Percentiles rank a stretch among this genome's conserved stretches.
These are phyloP conservation scores for Posidonia oceanica DNA, from an alignment of 116 monocot genomes.

Conservation along the genomic window DNA sequence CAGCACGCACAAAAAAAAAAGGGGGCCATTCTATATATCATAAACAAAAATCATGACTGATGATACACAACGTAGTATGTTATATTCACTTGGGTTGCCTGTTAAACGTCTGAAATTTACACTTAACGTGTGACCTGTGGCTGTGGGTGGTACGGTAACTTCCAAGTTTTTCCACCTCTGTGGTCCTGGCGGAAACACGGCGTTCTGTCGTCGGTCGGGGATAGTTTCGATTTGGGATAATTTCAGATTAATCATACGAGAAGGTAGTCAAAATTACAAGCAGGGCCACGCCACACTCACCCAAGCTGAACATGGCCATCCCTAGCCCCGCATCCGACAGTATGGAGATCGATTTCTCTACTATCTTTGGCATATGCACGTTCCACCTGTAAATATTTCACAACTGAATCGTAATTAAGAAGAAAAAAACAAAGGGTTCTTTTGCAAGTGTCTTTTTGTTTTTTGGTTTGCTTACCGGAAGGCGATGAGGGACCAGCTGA, in stretches of 20 bases:
- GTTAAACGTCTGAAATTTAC: too few species aligned
- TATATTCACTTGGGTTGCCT: too few species aligned
- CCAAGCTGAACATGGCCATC: slow-evolving; percentile 92
- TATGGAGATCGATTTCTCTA: slow-evolving; percentile 81
- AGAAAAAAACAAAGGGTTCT: background rate
- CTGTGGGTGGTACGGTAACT: too few species aligned
- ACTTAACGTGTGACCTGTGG: too few species aligned
- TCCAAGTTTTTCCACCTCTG: background rate
- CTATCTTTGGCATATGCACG: slow-evolving; percentile 60
- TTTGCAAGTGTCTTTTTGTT: too few species aligned
- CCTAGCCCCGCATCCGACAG: slow-evolving; percentile 82
- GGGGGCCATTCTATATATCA: too few species aligned
- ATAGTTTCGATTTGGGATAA: background rate
- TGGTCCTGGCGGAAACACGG: background rate
- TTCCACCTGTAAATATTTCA: slow-evolving; percentile 48
- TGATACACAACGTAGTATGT: too few species aligned
- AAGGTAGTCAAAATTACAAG: background rate
- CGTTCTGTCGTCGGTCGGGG: background rate
- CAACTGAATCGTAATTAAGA: background rate
- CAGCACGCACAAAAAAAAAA: too few species aligned
- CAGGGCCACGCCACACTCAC: slow-evolving; percentile 14
- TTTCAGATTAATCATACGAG: background rate
- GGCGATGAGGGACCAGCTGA: slow-evolving; percentile 73
- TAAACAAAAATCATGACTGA: too few species aligned
- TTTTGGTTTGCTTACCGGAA: slow-evolving; percentile 29